Base-by-base conservation (phyloP, 768 basidiomycete genomes). In the Sarcodon sp. region DNA sequence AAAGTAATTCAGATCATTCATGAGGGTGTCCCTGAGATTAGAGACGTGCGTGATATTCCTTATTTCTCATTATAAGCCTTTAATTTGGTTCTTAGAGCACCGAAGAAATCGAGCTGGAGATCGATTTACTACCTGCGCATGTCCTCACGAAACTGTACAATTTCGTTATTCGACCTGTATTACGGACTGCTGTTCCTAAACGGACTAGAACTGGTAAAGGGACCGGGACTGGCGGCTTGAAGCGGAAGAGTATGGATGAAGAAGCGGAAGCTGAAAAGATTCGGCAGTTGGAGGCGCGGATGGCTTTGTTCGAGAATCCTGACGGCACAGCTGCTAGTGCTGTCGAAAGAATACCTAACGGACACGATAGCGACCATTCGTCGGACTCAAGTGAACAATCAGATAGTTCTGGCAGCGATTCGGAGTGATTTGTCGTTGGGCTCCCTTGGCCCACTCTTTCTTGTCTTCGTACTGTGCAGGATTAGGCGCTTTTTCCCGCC, bases 71-170 rank as follows among this genome's bases (percentile, higher is more conserved):
- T 33, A 51, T 15, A 38, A 51, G 32, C n/a, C 32, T 33, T 7
- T 50, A 49, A 50, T 46, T 54, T n/a, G 37, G 53, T 43, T 18
- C 47, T 27, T 69, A 91, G 88, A 91, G 88, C 64, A 87, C 85
- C 43, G 91, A 97, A 65, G 96, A 99, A 69, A 97, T 99, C 59
- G 96, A 99, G 64, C 78, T 99, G 38, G 96, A 99, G 66, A 98
- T 99, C 59, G 96, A 98, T 60, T 70, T 80, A 36, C 71, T 99
- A 33, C 93, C 96, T 44, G 72, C 87, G 6, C 64, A 76, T 32
- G 93, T 96, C 41, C 77, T 97, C 47, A 85, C 86, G 47, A 89
- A 90, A 66, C 75, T 99, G 31, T 99, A 97, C 71, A 93, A 94
- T 66, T 91, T 88, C 59, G 94, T 97, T 54, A 72, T 94, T 49